These are phyloP conservation scores for Suillus subaureus DNA, from an alignment of 768 basidiomycete species.

Conservation along the genomic window DNA sequence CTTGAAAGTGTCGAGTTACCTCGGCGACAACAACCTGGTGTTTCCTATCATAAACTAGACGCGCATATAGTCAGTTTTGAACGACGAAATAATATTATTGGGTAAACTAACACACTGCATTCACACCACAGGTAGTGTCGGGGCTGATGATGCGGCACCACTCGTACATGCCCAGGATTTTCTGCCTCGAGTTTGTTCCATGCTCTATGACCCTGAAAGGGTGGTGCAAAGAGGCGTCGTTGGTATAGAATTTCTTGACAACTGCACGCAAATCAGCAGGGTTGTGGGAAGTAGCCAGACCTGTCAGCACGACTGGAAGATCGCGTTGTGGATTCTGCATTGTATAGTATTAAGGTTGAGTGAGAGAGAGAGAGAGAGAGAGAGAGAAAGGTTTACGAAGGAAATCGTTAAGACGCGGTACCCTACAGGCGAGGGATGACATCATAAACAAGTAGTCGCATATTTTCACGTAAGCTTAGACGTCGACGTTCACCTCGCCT, in stretches of 20 bases:
- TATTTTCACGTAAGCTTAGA: too few relatives aligned
- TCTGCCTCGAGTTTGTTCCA: slow-evolving; percentile 48
- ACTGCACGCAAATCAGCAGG: slow-evolving; percentile 52
- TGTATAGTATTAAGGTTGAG: neutral
- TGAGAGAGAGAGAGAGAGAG: neutral
- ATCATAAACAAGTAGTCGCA: neutral
- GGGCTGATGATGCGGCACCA: slow-evolving; percentile 67
- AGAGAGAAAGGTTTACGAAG: too few relatives aligned
- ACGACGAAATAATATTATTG: neutral
- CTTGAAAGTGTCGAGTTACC: slow-evolving; percentile 49
- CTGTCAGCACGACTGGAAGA: slow-evolving; percentile 43
- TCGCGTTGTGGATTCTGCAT: slow-evolving; percentile 59
- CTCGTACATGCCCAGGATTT: slow-evolving; percentile 58
- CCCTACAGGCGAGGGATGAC: too few relatives aligned
- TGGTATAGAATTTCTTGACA: slow-evolving; percentile 50
- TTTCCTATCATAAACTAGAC: slow-evolving; percentile 46
- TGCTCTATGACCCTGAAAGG: slow-evolving; percentile 52
- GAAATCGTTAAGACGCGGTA: too few relatives aligned
- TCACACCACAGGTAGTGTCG: slow-evolving; percentile 41
- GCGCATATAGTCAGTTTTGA: slow-evolving; percentile 2
- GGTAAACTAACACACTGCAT: slow-evolving; percentile 30
- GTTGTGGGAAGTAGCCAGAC: slow-evolving; percentile 45
- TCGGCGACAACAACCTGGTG: slow-evolving; percentile 46
- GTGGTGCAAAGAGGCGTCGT: slow-evolving; percentile 56
- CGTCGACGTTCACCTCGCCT: neutral